Evolutionary conservation across 1,284 basidiomycete genomes (phyloP), one percentile per base, ranked within the genome.

Genomic region (Ceratobasidium sp.): DNA sequence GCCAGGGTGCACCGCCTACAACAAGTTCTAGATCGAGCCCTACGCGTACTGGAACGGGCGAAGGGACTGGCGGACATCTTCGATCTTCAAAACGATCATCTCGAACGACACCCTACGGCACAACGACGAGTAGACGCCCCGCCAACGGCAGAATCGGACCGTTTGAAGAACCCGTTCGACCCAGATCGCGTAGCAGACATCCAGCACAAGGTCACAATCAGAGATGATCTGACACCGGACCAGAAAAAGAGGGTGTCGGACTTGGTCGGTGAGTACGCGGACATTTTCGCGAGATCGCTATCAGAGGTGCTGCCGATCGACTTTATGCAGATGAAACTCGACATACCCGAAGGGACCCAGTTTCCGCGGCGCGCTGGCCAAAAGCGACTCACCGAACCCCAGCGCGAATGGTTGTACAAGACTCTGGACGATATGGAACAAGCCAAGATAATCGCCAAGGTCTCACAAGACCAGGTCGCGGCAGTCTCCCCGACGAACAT

Each of bases 351-450:
- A 1, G 57, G 46, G 1, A 41, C 48, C 5, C 50, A 6, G 3
- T 73, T 76, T 26, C 75, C 69, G 2, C 64, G 23, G n/a, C 26
- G 39, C 8, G 65, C 60, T 5, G 45, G 61, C 23, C 75, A 75
- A 45, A 71, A 70, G 32, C 61, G 59, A 12, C 32, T 77, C 1
- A 69, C 73, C 32, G 72, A 72, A 26, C 62, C 72, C 10, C 74
- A 76, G 52, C 46, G 50, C 1, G 36, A 39, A n/a, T 21, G 23
- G n/a, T 46, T 69, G 10, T 69, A 52, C 74, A 67, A 69, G 72
- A 73, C 48, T 8, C 28, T 77, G 3, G 75, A 77, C 26, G 71
- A 75, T 4, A 71, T 77, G 53, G 73, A 76, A 36, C n/a, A 2
- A 2, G 71, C 73, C 1, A 55, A 57, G 4, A 73, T 77, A n/a